These are phyloP conservation scores for Malus sylvestris DNA, from an alignment of 306 rosid species.

Conservation along the genomic window DNA sequence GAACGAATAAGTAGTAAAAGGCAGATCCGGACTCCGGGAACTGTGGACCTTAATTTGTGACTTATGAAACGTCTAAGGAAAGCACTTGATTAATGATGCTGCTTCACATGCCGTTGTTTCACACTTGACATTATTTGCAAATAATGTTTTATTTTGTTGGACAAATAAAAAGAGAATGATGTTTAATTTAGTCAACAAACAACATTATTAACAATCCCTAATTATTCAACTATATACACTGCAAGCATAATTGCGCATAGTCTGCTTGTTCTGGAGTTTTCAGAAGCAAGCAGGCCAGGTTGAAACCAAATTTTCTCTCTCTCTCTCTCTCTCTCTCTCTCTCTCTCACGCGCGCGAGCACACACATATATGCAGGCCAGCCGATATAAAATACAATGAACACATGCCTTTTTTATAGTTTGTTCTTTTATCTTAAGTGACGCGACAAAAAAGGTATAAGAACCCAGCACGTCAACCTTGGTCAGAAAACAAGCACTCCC, in stretches of 20 bases:
- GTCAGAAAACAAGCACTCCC: conserved; percentile 20
- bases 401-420: neutral
- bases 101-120: conserved; percentile 2
- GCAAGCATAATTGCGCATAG: neutral
- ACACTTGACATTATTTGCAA: neutral
- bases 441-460: conserved; percentile 1
- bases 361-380: neutral
- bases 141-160: too few relatives aligned
- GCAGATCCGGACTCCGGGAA: neutral
- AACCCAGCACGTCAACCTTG: conserved; percentile 15
- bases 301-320: neutral
- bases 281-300: neutral
- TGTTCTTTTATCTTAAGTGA: conserved; percentile 6
- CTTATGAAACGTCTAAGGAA: conserved; percentile 6
- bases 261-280: neutral
- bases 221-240: conserved; percentile 27
- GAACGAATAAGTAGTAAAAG: too few relatives aligned
- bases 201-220: conserved; percentile 12
- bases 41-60: neutral
- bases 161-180: conserved; percentile 14
- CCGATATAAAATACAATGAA: neutral
- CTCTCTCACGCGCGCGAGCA: neutral
- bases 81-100: conserved; percentile 11
- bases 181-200: conserved; percentile 21
- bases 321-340: conserved; percentile 2